Evolutionary conservation across 345 rosid species (phyloP).

Genomic region (Combretum micranthum): DNA sequence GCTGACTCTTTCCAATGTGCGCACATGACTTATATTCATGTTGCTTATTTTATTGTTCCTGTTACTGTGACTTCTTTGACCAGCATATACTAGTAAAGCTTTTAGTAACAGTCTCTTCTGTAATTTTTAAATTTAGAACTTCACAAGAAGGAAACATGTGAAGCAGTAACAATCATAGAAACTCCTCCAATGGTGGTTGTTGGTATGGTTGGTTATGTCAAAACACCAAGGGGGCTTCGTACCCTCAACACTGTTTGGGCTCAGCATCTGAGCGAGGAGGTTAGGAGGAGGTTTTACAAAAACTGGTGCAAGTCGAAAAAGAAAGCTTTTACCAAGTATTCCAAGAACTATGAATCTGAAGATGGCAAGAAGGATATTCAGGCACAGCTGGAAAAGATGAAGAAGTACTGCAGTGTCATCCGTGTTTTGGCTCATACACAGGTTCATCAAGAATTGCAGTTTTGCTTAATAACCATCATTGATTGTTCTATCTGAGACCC

Average conservation of each 20-base stretch:
- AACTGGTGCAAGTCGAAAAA: constrained; percentile 88
- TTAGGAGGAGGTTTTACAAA: constrained; percentile 82
- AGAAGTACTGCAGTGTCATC: constrained; percentile 68
- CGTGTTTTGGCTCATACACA: constrained; percentile 94
- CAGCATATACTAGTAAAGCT: neutral
- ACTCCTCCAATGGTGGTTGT: constrained; percentile 91
- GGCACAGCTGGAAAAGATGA: constrained; percentile 72
- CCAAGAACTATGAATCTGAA: constrained; percentile 55
- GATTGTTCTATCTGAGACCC: neutral
- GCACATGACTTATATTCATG: too few relatives aligned
- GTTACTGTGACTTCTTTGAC: neutral
- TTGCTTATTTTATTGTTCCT: neutral
- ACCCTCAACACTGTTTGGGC: constrained; percentile 82
- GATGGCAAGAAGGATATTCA: constrained; percentile 66
- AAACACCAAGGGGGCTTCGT: constrained; percentile 78
- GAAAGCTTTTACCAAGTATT: constrained; percentile 74
- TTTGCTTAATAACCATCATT: neutral
- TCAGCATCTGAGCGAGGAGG: constrained; percentile 81
- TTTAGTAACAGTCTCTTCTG: neutral
- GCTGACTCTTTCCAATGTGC: too few relatives aligned
- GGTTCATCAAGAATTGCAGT: constrained; percentile 10
- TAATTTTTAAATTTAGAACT: constrained; percentile 34
- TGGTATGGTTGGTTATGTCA: constrained; percentile 87
- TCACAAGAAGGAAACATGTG: constrained; percentile 95
- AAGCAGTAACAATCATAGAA: constrained; percentile 76